These are phyloP conservation scores for Xylariaceae sp. DNA, from an alignment of 2,329 filamentous ascomycete genomes.

Conservation along the genomic window DNA sequence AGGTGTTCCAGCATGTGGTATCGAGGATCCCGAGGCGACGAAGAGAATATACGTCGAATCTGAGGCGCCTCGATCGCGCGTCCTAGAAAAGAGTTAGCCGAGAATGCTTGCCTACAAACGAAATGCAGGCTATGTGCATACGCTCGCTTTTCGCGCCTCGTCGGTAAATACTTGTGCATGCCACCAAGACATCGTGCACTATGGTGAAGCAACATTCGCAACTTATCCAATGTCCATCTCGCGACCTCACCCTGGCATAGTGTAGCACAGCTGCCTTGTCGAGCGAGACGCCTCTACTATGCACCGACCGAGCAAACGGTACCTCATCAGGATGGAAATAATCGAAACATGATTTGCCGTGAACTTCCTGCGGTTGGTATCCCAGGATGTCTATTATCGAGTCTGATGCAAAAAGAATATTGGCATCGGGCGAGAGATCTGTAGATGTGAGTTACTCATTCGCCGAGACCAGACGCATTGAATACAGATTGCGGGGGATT, in stretches of 20 bases:
- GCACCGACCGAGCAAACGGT: conserved; percentile 67
- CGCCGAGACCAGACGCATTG: too few relatives aligned
- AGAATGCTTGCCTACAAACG: too few relatives aligned
- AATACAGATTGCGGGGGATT: too few relatives aligned
- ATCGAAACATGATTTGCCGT: conserved; percentile 74
- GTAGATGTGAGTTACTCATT: conserved; percentile 12
- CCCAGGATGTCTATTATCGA: conserved; percentile 71
- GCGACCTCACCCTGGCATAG: conserved; percentile 69
- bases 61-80: conserved; percentile 73
- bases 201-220: conserved; percentile 90
- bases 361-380: conserved; percentile 70
- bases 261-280: conserved; percentile 83
- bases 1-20: conserved; percentile 88
- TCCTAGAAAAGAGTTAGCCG: conserved; percentile 41
- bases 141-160: conserved; percentile 66
- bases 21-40: conserved; percentile 74
- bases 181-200: conserved; percentile 83
- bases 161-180: conserved; percentile 75
- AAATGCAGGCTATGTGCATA: conserved; percentile 40
- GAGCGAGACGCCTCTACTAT: conserved; percentile 67
- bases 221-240: conserved; percentile 66
- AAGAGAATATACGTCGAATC: conserved; percentile 74
- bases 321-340: conserved; percentile 83
- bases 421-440: conserved; percentile 74
- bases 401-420: conserved; percentile 78